Evolutionary conservation across 768 basidiomycete genomes (phyloP), one percentile per base, ranked within the genome.

Genomic region (Artomyces pyxidatus): DNA sequence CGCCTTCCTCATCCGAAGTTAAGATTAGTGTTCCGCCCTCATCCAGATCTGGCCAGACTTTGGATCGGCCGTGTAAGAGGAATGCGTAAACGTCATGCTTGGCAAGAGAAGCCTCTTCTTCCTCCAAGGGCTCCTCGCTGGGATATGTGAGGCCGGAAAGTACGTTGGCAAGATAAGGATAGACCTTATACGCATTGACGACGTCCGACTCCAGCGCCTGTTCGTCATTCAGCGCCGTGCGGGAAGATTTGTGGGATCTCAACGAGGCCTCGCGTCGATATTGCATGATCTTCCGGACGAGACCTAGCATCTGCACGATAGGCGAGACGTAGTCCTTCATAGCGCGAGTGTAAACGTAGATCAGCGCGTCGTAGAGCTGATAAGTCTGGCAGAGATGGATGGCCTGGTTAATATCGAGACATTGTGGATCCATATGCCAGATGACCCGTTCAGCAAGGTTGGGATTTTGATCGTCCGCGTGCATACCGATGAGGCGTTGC

Each of bases 371-470:
- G 69, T 91, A 96, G 4, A 98, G 78, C 23, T 75, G 75, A 60
- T 92, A 77, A 49, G 67, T 74, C 63, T 91, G 85, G 60, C 96
- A 99, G 4, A 99, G 73, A 22, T 65, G 74, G 55, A 97, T 86
- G 4, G 86, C 85, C 67, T 97, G 95, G 60, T 97, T 88, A 66
- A 97, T 83, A 61, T 99, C 96, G 51, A 99, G 68, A 57, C 84
- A 89, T 2, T 78, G 68, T 1, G 95, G 92, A 57, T 96, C 89
- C 55, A 97, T 90, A 61, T 95, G 90, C 92, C 93, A 97, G 47
- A 99, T 95, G 49, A 97, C 72, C 26, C 80, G 78, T 64, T 99
- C 94, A 1, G 86, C 88, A 3, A 81, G 71, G 42, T 88, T 86
- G 7, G 84, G 80, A 29, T 82, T 77, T 11, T 71, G 72, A 38